phyloP scores from a whole-genome alignment of 495 filamentous ascomycete species.

The Aspergillus biplanus region DNA sequence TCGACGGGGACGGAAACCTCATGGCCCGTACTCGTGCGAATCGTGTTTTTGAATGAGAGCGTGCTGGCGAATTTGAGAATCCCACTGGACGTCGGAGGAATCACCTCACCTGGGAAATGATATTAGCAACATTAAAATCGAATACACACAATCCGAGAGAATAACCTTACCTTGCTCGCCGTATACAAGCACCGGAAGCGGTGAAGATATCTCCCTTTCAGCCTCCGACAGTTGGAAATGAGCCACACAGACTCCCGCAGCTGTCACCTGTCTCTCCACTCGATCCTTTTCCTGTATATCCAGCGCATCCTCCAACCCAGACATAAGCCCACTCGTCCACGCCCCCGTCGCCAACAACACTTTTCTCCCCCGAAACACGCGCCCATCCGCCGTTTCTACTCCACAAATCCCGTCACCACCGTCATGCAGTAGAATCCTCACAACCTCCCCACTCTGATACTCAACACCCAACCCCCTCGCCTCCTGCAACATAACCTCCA shows the following conservation, averaged over 20 bases:
- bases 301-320: constrained; percentile 36
- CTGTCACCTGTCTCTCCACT: constrained; percentile 42
- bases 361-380: constrained; percentile 41
- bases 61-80: constrained; percentile 45
- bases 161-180: constrained; percentile 33
- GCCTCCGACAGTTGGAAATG: constrained; percentile 37
- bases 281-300: constrained; percentile 27
- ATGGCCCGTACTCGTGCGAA: constrained; percentile 33
- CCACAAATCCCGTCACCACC: constrained; percentile 24
- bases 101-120: constrained; percentile 32
- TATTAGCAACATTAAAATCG: neutral
- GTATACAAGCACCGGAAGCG: constrained; percentile 45
- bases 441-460: constrained; percentile 37
- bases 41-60: constrained; percentile 36
- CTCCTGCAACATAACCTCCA: constrained; percentile 36
- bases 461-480: constrained; percentile 36
- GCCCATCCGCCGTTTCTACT: constrained; percentile 37
- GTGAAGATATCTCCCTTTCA: constrained; percentile 32
- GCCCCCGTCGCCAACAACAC: constrained; percentile 61
- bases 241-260: constrained; percentile 43
- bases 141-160: neutral
- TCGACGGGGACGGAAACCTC: constrained; percentile 35
- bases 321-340: constrained; percentile 49
- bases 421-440: constrained; percentile 21
- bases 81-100: constrained; percentile 35